A percentile compares a stretch with the other conserved stretches of the same genome.
These are phyloP conservation scores for Arthrobotrys sinensis DNA, from an alignment of 2,329 filamentous ascomycete genomes.

Conservation along the genomic window DNA sequence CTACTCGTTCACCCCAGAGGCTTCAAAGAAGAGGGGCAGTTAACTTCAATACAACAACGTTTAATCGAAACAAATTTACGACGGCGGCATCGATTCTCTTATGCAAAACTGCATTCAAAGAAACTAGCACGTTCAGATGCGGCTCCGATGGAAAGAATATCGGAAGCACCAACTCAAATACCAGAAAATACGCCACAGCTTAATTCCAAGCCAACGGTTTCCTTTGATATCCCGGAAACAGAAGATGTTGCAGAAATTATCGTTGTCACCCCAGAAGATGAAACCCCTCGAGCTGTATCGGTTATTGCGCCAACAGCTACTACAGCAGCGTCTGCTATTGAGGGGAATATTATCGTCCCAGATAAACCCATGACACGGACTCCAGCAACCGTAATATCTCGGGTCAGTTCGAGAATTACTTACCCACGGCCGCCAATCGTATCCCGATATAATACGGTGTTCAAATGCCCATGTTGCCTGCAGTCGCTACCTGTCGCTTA, in stretches of 20 bases:
- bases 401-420: neutral
- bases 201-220: slow-evolving; percentile 1
- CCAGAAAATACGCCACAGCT: neutral
- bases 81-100: slow-evolving; percentile 37
- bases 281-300: neutral
- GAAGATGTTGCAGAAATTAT: neutral
- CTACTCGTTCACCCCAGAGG: slow-evolving; percentile 30
- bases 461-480: slow-evolving; percentile 25
- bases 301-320: slow-evolving; percentile 12
- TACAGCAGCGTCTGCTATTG: slow-evolving; percentile 21
- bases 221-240: slow-evolving; percentile 12
- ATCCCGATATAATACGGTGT: slow-evolving; percentile 8
- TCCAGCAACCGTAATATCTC: slow-evolving; percentile 16
- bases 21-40: slow-evolving; percentile 22
- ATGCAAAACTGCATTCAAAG: slow-evolving; percentile 39
- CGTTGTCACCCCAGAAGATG: neutral
- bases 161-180: neutral
- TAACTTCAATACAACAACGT: slow-evolving; percentile 29
- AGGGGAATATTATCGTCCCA: slow-evolving; percentile 14
- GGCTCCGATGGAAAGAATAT: neutral
- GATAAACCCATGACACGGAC: neutral
- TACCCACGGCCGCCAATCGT: slow-evolving; percentile 15
- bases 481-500: slow-evolving; percentile 17
- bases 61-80: slow-evolving; percentile 41
- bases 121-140: slow-evolving; percentile 31